phyloP scores from a whole-genome alignment of 768 basidiomycete species.

The Kwoniella botswanensis region DNA sequence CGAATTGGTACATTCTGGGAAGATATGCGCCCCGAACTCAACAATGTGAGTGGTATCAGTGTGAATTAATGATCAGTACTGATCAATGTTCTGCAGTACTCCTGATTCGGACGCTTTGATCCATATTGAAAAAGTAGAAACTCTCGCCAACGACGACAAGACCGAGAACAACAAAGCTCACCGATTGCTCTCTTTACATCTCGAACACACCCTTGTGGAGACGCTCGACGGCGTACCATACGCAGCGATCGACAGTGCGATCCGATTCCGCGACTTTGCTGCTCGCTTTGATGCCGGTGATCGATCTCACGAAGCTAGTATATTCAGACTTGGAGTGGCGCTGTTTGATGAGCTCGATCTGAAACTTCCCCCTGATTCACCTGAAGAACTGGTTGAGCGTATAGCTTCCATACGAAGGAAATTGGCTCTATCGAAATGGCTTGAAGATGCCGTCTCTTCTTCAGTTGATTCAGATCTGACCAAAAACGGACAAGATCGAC shows the following conservation, averaged over 20 bases:
- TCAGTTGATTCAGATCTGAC: conserved; percentile 73
- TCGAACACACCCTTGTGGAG: conserved; percentile 72
- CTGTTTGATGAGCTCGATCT: conserved; percentile 85
- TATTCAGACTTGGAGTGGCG: conserved; percentile 87
- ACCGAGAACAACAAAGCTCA: conserved; percentile 61
- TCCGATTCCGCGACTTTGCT: conserved; percentile 80
- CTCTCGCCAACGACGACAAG: conserved; percentile 39
- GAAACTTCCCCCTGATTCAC: conserved; percentile 62
- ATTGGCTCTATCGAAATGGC: conserved; percentile 80
- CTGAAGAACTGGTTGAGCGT: conserved; percentile 63
- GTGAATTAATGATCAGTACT: neutral
- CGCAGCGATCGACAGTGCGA: conserved; percentile 66
- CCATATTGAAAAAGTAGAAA: conserved; percentile 44
- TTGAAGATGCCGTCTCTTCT: conserved; percentile 73
- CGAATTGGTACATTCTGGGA: conserved; percentile 74
- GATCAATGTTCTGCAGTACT: conserved; percentile 17
- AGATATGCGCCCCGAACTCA: conserved; percentile 59
- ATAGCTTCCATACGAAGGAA: conserved; percentile 72
- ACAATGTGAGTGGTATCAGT: conserved; percentile 60
- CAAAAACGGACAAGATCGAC: conserved; percentile 60
- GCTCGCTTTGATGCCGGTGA: conserved; percentile 74
- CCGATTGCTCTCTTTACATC: conserved; percentile 76
- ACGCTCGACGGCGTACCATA: conserved; percentile 63
- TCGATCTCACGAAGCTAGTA: conserved; percentile 71
- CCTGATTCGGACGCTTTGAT: conserved; percentile 39